Evolutionary conservation across 805 yeast species (phyloP).

Genomic region (Candida nemodendra): DNA sequence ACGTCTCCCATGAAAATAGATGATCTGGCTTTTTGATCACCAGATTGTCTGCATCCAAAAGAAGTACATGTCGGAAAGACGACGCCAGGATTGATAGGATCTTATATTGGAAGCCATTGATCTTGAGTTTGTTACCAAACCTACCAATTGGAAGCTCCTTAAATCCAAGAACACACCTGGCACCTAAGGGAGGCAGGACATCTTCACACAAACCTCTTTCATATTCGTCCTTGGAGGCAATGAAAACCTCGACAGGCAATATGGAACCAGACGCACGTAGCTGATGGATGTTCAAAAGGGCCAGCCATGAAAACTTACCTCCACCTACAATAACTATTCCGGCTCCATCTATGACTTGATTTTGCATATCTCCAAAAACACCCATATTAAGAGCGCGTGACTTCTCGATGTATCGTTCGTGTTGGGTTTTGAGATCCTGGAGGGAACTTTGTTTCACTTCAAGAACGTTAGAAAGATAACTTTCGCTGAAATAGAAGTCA

Average conservation of each 20-base stretch:
- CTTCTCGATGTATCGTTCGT: slow-evolving; percentile 11
- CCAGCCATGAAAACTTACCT: slow-evolving; percentile 49
- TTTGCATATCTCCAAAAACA: slow-evolving; percentile 25
- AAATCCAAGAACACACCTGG: slow-evolving; percentile 44
- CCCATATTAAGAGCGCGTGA: slow-evolving; percentile 38
- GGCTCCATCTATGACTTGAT: slow-evolving; percentile 13
- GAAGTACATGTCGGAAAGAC: slow-evolving; percentile 44
- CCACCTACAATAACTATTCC: slow-evolving; percentile 56
- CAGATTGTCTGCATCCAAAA: slow-evolving; percentile 52
- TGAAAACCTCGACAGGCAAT: slow-evolving; percentile 52
- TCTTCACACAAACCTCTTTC: slow-evolving; percentile 46
- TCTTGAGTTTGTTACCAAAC: slow-evolving; percentile 22
- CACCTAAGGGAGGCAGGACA: slow-evolving; percentile 41
- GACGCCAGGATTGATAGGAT: slow-evolving; percentile 48
- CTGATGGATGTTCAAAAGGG: slow-evolving; percentile 48
- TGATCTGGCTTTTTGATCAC: slow-evolving; percentile 43
- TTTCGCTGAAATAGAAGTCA: slow-evolving; percentile 44
- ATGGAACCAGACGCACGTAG: slow-evolving; percentile 41
- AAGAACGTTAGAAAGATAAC: slow-evolving; percentile 44
- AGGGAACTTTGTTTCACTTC: slow-evolving; percentile 34
- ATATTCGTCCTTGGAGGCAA: slow-evolving; percentile 43
- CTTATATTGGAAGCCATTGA: slow-evolving; percentile 52
- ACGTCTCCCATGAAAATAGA: slow-evolving; percentile 45
- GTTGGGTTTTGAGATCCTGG: slow-evolving; percentile 19
- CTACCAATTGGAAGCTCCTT: slow-evolving; percentile 30